Evolutionary conservation across 495 filamentous ascomycete species (phyloP), one percentile per base, ranked within the genome.

Genomic region (Durotheca rogersii): DNA sequence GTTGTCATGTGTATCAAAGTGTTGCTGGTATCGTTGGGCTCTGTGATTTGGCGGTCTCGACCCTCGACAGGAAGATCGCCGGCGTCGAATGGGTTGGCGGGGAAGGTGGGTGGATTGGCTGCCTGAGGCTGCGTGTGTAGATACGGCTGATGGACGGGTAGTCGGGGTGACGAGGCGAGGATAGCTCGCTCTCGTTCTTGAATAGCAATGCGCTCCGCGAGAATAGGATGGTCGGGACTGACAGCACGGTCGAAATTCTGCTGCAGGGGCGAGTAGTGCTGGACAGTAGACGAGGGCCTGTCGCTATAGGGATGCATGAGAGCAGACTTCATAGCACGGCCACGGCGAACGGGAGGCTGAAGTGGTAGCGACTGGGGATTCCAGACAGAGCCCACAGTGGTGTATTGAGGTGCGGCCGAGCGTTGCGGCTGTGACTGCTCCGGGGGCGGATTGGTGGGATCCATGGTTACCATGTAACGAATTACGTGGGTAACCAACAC

Each of bases 201-300:
- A 37, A 17, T 41, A 10, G 32, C 30, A 16, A 57, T 23, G 27
- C 15, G 46, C 6, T 20, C 15, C 27, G 7, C 2, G 15, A 35
- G 10, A 31, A 31, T 11, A 20, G 46, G 6, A 25, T 37, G 1
- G 40, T 17, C 2, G 2, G 72, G 72, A 30, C 63, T 72, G 32
- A 68, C 53, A 2, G 74, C 74, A 40, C 74, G 67, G 38, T 76
- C 72, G 43, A 66, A 67, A 41, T 76, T 76, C 42, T 77, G 74
- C 56, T 75, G 72, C n/a, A 77, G 57, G 7, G 72, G 74, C 4
- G 66, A 60, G 38, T 77, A 76, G 32, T 70, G 58, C 1, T 58
- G 62, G n/a, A n/a, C n/a, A 10, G 50, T 41, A 17, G 64, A 14
- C 42, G 37, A 9, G 63, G 56, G 58, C 5, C 60, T 50, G 7